These are phyloP conservation scores for Ogataea chonburiensis DNA, from an alignment of 805 yeast genomes.

Conservation along the genomic window DNA sequence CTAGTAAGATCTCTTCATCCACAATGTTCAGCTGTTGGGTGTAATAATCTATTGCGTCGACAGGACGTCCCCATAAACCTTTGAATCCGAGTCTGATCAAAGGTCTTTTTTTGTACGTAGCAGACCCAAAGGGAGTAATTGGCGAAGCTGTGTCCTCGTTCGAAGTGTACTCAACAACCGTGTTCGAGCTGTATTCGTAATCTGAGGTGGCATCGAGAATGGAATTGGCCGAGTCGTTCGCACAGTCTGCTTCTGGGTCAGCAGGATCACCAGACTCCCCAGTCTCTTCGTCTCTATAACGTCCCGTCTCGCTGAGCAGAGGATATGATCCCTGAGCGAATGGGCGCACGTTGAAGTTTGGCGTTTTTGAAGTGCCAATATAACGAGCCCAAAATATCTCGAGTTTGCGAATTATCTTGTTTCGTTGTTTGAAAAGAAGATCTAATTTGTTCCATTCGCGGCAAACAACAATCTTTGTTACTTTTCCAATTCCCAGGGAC, in stretches of 20 bases:
- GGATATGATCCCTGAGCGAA: constrained; percentile 29
- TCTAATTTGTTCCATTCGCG: constrained; percentile 83
- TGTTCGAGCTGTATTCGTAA: constrained; percentile 22
- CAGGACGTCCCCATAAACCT: constrained; percentile 64
- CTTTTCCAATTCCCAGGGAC: constrained; percentile 74
- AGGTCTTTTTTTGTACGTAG: constrained; percentile 50
- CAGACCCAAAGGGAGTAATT: constrained; percentile 13
- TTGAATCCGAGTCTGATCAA: constrained; percentile 54
- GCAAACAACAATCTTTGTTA: constrained; percentile 74
- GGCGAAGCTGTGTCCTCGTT: neutral
- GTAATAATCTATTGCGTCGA: constrained; percentile 80
- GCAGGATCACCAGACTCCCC: neutral
- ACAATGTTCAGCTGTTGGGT: constrained; percentile 64
- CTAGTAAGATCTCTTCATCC: constrained; percentile 66
- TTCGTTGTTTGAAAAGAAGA: constrained; percentile 58
- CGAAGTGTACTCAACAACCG: constrained; percentile 7
- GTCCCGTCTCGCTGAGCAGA: constrained; percentile 17
- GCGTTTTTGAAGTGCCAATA: constrained; percentile 41
- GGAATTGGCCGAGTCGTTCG: neutral
- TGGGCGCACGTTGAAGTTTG: constrained; percentile 27
- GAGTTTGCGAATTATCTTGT: constrained; percentile 48
- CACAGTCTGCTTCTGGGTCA: neutral
- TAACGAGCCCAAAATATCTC: constrained; percentile 76
- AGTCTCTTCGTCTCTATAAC: constrained; percentile 24
- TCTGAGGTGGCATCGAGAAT: constrained; percentile 20